Evolutionary conservation across 2,329 filamentous ascomycete genomes (phyloP).

Genomic region (Shiraia sp.): DNA sequence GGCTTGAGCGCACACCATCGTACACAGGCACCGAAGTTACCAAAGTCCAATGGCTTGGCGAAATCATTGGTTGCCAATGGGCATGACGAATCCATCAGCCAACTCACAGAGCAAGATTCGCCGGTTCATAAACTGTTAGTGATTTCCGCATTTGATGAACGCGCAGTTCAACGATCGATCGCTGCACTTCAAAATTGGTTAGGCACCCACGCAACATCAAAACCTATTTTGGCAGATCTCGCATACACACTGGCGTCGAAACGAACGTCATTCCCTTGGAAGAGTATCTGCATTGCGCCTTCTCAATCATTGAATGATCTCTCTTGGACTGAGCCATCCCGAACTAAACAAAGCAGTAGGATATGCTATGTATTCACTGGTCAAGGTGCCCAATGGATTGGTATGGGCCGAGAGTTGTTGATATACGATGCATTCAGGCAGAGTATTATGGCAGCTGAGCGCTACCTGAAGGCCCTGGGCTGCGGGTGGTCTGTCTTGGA

Average conservation of each 20-base stretch:
- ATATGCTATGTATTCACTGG: conserved; percentile 33
- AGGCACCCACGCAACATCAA: not conserved
- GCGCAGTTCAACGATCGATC: conserved; percentile 3
- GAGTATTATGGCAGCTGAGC: conserved; percentile 11
- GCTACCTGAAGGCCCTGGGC: conserved; percentile 14
- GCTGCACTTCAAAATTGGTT: conserved; percentile 5
- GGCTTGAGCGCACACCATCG: conserved; percentile 1
- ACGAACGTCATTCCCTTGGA: conserved; percentile 14
- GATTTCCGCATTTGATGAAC: conserved; percentile 8
- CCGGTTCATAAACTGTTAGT: not conserved
- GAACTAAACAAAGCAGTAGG: not conserved
- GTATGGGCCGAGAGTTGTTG: conserved; percentile 29
- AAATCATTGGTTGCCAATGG: not conserved
- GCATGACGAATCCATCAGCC: not conserved
- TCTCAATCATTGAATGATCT: not conserved
- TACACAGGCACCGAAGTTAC: not conserved
- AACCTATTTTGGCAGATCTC: conserved; percentile 8
- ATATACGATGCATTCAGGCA: conserved; percentile 12
- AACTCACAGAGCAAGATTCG: not conserved
- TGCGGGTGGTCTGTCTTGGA: conserved; percentile 16
- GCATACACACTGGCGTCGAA: conserved; percentile 12
- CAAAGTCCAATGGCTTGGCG: not conserved
- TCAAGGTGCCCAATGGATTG: conserved; percentile 35
- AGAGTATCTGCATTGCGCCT: conserved; percentile 1
- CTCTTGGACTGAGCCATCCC: conserved; percentile 4